Conservation (phyloP, 306 rosid genomes). For the Rubus idaeus region DNA sequence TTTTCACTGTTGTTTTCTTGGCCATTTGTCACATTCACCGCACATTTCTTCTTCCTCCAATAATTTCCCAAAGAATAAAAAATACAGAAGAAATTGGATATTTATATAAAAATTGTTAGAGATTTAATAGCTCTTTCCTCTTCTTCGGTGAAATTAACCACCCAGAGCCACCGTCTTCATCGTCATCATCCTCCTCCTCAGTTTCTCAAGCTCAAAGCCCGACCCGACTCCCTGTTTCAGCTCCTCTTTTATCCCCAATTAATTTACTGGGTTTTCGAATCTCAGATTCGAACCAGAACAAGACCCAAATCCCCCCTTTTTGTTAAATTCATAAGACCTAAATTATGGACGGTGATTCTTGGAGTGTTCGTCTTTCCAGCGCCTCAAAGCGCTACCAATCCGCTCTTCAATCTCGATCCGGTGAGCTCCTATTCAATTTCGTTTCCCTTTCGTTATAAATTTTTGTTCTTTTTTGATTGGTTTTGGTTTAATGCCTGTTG, state of each 20-base stretch:
- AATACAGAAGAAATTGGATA: neutral
- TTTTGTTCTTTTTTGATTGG: neutral
- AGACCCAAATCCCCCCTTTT: no score
- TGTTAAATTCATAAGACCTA: neutral
- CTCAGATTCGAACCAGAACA: conserved; percentile 13
- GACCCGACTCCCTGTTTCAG: neutral
- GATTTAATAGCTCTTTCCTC: neutral
- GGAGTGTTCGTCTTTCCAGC: conserved; percentile 66
- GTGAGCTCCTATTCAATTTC: conserved; percentile 23
- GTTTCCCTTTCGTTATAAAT: neutral
- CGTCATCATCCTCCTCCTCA: neutral
- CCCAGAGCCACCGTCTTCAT: neutral
- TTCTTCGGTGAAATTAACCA: neutral
- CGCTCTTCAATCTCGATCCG: conserved; percentile 79
- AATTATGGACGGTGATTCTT: conserved; percentile 77
- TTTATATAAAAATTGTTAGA: neutral
- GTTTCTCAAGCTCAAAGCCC: neutral
- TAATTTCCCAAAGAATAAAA: neutral
- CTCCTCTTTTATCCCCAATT: neutral
- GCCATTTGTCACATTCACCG: conserved; percentile 21
- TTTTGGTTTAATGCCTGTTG: conserved; percentile 4
- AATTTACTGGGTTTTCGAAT: conserved; percentile 3
- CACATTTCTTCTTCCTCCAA: neutral
- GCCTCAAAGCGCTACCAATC: conserved; percentile 64
- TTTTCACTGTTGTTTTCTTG: neutral